A percentile compares a stretch with the other conserved stretches of the same genome.
Conservation (phyloP, 305 asterid genomes). For the Fraxinus platypoda region DNA sequence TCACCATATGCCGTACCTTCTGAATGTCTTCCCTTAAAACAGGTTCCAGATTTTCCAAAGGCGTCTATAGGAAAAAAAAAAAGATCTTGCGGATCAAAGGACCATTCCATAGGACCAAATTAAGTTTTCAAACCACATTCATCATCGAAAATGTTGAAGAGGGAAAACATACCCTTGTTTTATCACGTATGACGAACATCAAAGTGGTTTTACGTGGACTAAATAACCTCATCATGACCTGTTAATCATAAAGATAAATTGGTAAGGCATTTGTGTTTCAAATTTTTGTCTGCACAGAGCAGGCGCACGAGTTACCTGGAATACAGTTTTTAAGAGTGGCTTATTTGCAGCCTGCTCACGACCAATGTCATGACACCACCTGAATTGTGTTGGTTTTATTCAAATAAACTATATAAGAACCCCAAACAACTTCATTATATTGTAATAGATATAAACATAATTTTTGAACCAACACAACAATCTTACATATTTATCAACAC, state of each 20-base stretch:
- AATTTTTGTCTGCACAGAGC: slow-evolving; percentile 10
- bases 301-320: slow-evolving; percentile 58
- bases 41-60: slow-evolving; percentile 91
- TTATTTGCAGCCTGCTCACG: slow-evolving; percentile 99
- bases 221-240: slow-evolving; percentile 97
- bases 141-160: slow-evolving; percentile 2
- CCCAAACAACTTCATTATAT: neutral
- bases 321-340: slow-evolving; percentile 91
- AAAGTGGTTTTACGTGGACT: slow-evolving; percentile 95
- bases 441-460: slow-evolving; percentile 11
- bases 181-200: slow-evolving; percentile 96
- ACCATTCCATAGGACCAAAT: slow-evolving; percentile 16
- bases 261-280: slow-evolving; percentile 19
- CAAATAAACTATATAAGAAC: neutral
- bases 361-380: slow-evolving; percentile 99
- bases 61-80: slow-evolving; percentile 53
- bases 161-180: slow-evolving; percentile 61
- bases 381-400: slow-evolving; percentile 35
- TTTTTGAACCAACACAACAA: slow-evolving; percentile 23
- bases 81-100: slow-evolving; percentile 12
- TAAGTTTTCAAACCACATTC: slow-evolving; percentile 10
- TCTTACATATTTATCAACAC: slow-evolving; percentile 96
- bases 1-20: slow-evolving; percentile 54
- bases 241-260: slow-evolving; percentile 34
- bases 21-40: slow-evolving; percentile 89